A percentile compares a stretch with the other conserved stretches of the same genome.
phyloP scores from a whole-genome alignment of 2,329 filamentous ascomycete species.

The Elsinoe perseae region DNA sequence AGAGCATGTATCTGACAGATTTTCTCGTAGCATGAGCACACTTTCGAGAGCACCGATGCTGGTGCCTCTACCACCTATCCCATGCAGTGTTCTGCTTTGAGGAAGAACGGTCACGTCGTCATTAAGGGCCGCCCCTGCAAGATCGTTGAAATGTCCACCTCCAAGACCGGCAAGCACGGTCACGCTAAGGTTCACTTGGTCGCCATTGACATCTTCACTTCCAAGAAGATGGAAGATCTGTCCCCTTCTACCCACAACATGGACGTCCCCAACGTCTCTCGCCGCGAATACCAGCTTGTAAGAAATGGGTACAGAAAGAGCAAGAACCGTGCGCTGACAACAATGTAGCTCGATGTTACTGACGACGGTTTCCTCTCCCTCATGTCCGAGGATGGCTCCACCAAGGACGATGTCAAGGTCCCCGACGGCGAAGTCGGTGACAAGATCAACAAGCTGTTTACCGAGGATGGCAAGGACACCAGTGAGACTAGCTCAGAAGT shows the following conservation, averaged over 20 bases:
- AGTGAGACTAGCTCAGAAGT: conserved; percentile 56
- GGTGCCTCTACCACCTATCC: conserved; percentile 91
- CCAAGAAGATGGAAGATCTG: conserved; percentile 99
- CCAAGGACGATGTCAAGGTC: conserved; percentile 91
- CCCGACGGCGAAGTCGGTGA: conserved; percentile 84
- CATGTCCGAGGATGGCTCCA: conserved; percentile 76
- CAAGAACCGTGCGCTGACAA: not conserved
- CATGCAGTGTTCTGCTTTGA: conserved; percentile 99
- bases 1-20: conserved; percentile 8
- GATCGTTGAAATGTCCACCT: conserved; percentile 99
- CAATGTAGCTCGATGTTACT: conserved; percentile 72
- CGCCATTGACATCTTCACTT: conserved; percentile 97
- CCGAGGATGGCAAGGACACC: conserved; percentile 78
- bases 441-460: conserved; percentile 76
- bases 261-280: conserved; percentile 91
- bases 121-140: conserved; percentile 99
- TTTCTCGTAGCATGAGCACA: conserved; percentile 47
- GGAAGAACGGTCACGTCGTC: conserved; percentile 98
- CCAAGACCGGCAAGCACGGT: conserved; percentile 99
- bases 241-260: conserved; percentile 96
- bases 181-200: conserved; percentile 99
- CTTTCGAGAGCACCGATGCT: conserved; percentile 91
- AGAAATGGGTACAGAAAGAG: conserved; percentile 36
- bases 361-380: conserved; percentile 94
- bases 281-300: conserved; percentile 90